Evolutionary conservation across 345 rosid species (phyloP).

Genomic region (Salix suchowensis): DNA sequence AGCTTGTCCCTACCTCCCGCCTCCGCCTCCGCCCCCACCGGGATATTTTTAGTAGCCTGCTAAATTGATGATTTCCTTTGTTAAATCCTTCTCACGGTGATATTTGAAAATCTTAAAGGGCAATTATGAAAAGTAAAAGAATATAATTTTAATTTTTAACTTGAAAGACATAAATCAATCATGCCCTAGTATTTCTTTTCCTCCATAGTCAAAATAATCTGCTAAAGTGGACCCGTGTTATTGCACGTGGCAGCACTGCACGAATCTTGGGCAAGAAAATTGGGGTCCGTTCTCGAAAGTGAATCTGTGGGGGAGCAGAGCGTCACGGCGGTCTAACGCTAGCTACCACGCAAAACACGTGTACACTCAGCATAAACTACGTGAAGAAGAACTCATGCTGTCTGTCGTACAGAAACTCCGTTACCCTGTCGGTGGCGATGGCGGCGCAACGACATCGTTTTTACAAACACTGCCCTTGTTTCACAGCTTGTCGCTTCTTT

Average conservation of each 20-base stretch:
- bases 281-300: background rate
- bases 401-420: constrained; percentile 23
- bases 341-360: background rate
- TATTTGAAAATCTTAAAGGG: too few relatives aligned
- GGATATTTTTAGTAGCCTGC: too few relatives aligned
- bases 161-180: background rate
- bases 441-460: constrained; percentile 16
- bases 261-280: background rate
- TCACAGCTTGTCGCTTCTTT: background rate
- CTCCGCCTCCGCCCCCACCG: too few relatives aligned
- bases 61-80: too few relatives aligned
- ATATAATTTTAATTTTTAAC: too few relatives aligned
- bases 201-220: background rate
- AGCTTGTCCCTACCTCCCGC: too few relatives aligned
- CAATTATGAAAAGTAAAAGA: too few relatives aligned
- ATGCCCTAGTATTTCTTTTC: background rate
- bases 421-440: constrained; percentile 24
- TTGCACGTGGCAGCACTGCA: constrained; percentile 2
- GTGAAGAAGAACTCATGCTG: background rate
- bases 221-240: background rate
- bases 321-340: constrained; percentile 23
- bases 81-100: too few relatives aligned
- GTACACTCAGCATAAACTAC: background rate
- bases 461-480: background rate
- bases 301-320: constrained; percentile 37